Evolutionary conservation across 495 filamentous ascomycete genomes (phyloP), one percentile per base, ranked within the genome.

Genomic region (Lasiosphaeria ovina): DNA sequence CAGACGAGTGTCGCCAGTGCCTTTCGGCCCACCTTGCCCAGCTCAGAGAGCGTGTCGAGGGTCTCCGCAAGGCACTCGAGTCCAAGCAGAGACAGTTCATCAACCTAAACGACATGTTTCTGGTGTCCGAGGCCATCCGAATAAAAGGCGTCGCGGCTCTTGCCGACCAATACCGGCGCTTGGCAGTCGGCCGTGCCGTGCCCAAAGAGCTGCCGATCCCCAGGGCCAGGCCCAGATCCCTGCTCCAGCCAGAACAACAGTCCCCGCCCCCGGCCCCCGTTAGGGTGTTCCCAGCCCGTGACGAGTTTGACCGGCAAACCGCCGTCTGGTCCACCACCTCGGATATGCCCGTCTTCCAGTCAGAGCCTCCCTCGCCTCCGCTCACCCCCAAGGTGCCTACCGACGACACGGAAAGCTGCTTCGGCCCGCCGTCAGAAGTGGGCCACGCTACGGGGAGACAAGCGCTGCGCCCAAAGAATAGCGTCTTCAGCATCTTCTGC

Each of bases 401-500:
- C 16, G 69, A 71, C n/a, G 67, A 74, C 52, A 49, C 61, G 24
- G 62, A 62, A 51, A 73, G 58, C 3, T 64, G 58, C 51, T 60
- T 56, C 32, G 45, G 54, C 63, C 32, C 55, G 51, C 47, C 55
- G 33, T 56, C 60, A 1, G 53, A 58, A 62, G 10, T 61, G 48
- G 24, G 57, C 50, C 45, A 16, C 35, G 47, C 54, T 2, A 59
- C 50, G 47, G 17, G 55, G 3, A 33, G 51, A 38, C 48, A 49
- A 42, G 40, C 59, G 38, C 33, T 61, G 17, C 65, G 67, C 7
- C 71, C 71, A 24, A 70, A 67, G 62, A 76, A 76, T 56, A 70
- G 69, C 60, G 74, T 75, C 38, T 76, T 76, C 44, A 72, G 71
- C 60, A 63, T 73, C 45, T 76, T 76, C 51, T 76, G 74, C 55